Base-by-base conservation (phyloP, 1,139 yeast species). In the Pichia cactophila region DNA sequence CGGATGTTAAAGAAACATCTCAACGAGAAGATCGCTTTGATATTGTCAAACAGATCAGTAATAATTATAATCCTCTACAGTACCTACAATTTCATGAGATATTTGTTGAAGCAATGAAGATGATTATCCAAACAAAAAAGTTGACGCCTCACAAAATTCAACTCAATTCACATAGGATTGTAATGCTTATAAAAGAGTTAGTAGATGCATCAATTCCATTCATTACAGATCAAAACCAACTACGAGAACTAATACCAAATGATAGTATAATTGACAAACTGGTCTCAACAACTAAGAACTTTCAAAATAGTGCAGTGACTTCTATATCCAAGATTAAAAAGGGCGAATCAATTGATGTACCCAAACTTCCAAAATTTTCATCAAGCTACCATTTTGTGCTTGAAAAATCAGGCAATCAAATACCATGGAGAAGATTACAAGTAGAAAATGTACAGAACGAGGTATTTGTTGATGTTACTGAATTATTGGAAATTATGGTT, bases 141-240 rank as follows among this genome's bases (percentile, higher is more conserved):
- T 61, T 86, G 37, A 72, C 80, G 3, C 65, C 79, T 2, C 66
- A 77, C 41, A 82, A 81, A 57, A 69, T 88, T 14, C 83, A 78
- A 56, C 73, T 81, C 41, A 82, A 85, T 61, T 74, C 74, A 55
- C 92, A 86, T 60, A 75, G 85, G 5, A 68, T 86, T 53, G 74
- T 83, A 43, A 68, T 86, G 56, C 57, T 80, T 49, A 60, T 80
- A 56, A 77, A 80, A 56, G 86, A 86, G 59, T 79, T 87, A 80
- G 63, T 89, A 26, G 95, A 87, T 58, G 83, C 80, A 44, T 92
- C 94, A 1, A 71, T 74, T 26, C 95, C 96, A 0, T 76, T 77
- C 55, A 71, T 77, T 46, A 82, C 90, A 0, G 96, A 88, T 56
- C 71, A 81, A 47, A 89, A 88, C 62, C 75, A 80, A 46, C 66